phyloP scores from a whole-genome alignment of 805 yeast genomes.

The Geotrichum ghanense region DNA sequence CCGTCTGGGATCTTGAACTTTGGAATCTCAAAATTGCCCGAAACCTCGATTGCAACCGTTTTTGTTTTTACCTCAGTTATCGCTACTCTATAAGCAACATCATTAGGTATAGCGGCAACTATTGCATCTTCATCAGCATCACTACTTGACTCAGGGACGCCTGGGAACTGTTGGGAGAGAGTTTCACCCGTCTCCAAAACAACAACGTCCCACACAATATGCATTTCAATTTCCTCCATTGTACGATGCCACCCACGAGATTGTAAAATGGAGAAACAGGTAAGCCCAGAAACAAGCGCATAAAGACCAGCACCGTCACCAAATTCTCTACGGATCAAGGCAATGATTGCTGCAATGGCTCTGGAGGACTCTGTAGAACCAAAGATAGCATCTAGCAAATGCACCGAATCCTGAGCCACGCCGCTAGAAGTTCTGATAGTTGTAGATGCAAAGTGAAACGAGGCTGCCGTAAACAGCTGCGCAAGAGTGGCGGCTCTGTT shows the following conservation, averaged over 20 bases:
- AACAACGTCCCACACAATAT: slow-evolving; percentile 25
- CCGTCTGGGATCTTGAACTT: slow-evolving; percentile 9
- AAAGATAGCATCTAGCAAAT: slow-evolving; percentile 21
- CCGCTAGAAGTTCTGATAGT: slow-evolving; percentile 15
- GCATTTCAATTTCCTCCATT: slow-evolving; percentile 12
- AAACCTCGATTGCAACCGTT: slow-evolving; percentile 12
- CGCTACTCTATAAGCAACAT: slow-evolving; percentile 12
- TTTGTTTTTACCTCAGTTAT: slow-evolving; percentile 10
- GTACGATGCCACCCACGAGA: slow-evolving; percentile 18
- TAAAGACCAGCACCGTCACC: slow-evolving; percentile 21
- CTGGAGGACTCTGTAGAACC: slow-evolving; percentile 25
- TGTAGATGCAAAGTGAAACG: slow-evolving; percentile 20
- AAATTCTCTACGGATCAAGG: slow-evolving; percentile 20
- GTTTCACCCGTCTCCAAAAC: slow-evolving; percentile 24
- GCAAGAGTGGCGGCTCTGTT: slow-evolving; percentile 18
- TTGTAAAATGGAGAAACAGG: slow-evolving; percentile 22
- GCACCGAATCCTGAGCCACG: slow-evolving; percentile 22
- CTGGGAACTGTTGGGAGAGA: slow-evolving; percentile 11
- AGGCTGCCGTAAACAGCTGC: slow-evolving; percentile 20
- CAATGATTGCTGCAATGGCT: slow-evolving; percentile 19
- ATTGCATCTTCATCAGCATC: slow-evolving; percentile 12
- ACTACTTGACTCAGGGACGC: slow-evolving; percentile 6
- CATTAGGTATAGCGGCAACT: slow-evolving; percentile 11
- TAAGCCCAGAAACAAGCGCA: slow-evolving; percentile 20
- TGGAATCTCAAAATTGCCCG: slow-evolving; percentile 3